Conservation (phyloP, 2,329 filamentous ascomycete species). For the Colletotrichum melonis region DNA sequence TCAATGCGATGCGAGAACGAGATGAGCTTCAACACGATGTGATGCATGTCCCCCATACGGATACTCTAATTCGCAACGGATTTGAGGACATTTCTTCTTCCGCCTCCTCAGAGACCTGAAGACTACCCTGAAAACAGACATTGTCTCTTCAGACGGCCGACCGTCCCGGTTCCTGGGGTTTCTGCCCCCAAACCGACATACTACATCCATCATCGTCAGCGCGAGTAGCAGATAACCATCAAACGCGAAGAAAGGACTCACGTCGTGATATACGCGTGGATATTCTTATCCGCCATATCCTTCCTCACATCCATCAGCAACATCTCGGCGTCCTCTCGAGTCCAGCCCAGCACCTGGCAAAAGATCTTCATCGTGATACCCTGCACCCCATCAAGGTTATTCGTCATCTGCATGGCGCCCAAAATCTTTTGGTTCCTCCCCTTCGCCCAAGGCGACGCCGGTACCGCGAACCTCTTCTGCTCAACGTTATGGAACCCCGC, state of each 20-base stretch:
- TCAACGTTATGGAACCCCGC: slow-evolving; percentile 49
- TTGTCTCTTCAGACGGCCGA: too few species aligned
- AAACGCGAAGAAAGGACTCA: slow-evolving; percentile 30
- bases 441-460: slow-evolving; percentile 49
- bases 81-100: neutral
- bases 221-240: neutral
- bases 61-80: neutral
- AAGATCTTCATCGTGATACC: slow-evolving; percentile 46
- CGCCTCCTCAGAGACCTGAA: neutral
- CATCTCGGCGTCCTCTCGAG: slow-evolving; percentile 44
- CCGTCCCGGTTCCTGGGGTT: neutral
- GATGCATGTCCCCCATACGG: neutral
- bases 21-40: neutral
- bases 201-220: neutral
- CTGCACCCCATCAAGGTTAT: slow-evolving; percentile 46
- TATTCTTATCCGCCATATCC: slow-evolving; percentile 43
- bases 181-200: slow-evolving; percentile 26
- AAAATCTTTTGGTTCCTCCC: slow-evolving; percentile 49
- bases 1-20: neutral
- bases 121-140: neutral
- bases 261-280: slow-evolving; percentile 46
- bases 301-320: slow-evolving; percentile 45
- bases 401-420: slow-evolving; percentile 48
- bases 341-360: slow-evolving; percentile 45
- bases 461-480: slow-evolving; percentile 44